phyloP scores from a whole-genome alignment of 78 protist genomes.

The Tieghemostelium lacteum region DNA sequence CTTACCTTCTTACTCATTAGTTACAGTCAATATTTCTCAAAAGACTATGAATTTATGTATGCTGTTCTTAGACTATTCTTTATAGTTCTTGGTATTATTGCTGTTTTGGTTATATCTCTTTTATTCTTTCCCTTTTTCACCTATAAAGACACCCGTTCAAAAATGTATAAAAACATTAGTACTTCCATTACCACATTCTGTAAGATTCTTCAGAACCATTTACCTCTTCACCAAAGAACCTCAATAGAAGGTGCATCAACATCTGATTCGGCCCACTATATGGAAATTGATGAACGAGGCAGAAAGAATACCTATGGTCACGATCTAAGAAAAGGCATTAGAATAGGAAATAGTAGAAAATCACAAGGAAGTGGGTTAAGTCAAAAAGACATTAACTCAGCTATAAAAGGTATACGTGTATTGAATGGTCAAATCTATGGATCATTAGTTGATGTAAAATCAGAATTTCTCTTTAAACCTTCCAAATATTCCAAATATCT shows the following conservation, averaged over 20 bases:
- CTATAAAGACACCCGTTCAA: background rate
- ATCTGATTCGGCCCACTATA: no score
- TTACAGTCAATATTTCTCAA: background rate
- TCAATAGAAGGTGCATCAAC: background rate
- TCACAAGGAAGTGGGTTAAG: no score
- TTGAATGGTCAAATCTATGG: slow-evolving; percentile 13
- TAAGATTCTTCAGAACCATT: background rate
- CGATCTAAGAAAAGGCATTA: no score
- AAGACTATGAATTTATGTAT: background rate
- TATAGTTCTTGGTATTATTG: background rate
- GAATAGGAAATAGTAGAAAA: no score
- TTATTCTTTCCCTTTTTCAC: slow-evolving; percentile 7
- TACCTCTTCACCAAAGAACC: no score
- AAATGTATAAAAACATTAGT: background rate
- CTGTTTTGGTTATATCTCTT: background rate
- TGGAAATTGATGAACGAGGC: no score
- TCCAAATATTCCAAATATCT: no score
- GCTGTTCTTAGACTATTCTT: slow-evolving; percentile 1
- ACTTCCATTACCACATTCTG: background rate
- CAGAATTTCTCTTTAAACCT: slow-evolving; percentile 13
- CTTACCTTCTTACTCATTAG: background rate
- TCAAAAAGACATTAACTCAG: no score
- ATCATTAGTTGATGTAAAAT: slow-evolving; percentile 5
- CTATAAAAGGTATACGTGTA: slow-evolving; percentile 26
- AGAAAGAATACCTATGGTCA: no score